phyloP scores from a whole-genome alignment of 345 rosid genomes.

The Clausena lansium region DNA sequence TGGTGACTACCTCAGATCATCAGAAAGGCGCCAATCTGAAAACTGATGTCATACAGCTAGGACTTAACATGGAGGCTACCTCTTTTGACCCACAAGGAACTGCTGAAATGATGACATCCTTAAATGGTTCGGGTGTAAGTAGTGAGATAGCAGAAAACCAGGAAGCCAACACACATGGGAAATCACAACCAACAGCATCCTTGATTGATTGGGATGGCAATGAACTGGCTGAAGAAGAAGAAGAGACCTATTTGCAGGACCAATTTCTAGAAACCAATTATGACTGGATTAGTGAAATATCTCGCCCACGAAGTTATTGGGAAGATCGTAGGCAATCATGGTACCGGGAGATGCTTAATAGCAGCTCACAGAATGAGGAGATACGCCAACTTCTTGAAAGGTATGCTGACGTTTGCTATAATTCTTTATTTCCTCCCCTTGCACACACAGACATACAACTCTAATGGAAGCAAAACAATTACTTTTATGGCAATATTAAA shows the following conservation, averaged over 20 bases:
- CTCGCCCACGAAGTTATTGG: constrained; percentile 91
- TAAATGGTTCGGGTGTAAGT: constrained; percentile 26
- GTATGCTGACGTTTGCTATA: constrained; percentile 24
- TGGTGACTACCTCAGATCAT: not conserved
- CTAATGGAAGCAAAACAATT: not conserved
- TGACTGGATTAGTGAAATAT: constrained; percentile 73
- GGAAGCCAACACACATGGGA: constrained; percentile 14
- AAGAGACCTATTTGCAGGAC: constrained; percentile 11
- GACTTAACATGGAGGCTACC: not conserved
- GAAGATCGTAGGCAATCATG: constrained; percentile 66
- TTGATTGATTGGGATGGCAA: constrained; percentile 31
- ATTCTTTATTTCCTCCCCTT: not conserved
- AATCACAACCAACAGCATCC: constrained; percentile 20
- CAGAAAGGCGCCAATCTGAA: constrained; percentile 3
- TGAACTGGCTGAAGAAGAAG: constrained; percentile 11
- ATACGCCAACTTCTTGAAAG: constrained; percentile 72
- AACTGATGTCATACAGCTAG: constrained; percentile 20
- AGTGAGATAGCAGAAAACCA: constrained; percentile 25
- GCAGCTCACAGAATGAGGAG: constrained; percentile 51
- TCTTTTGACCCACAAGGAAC: constrained; percentile 17
- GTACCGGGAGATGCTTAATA: constrained; percentile 63
- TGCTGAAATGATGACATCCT: constrained; percentile 12
- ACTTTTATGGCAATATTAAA: not conserved
- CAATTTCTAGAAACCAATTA: constrained; percentile 22
- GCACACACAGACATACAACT: not conserved